Conservation (phyloP, 208 protist genomes). For the Herpetomonas tarakana region DNA sequence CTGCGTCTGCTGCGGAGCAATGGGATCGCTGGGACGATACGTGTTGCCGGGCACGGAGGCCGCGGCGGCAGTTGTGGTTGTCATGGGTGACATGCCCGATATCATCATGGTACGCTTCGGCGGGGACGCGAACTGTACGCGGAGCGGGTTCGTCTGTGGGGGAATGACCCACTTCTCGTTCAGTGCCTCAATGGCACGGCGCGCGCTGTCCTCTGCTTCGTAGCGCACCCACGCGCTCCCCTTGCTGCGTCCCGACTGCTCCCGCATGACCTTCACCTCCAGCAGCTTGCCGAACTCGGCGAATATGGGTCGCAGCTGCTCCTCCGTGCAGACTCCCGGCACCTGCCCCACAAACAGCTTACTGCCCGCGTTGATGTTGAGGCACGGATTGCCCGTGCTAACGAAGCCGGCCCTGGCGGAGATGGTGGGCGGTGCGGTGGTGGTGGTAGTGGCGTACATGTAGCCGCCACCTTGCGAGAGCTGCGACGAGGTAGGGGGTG, state of each 20-base stretch:
- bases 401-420: conserved; percentile 6
- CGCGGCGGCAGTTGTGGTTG: neutral
- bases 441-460: conserved; percentile 12
- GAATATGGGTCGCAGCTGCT: conserved; percentile 75
- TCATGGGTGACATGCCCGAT: conserved; percentile 15
- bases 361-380: conserved; percentile 49
- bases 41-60: conserved; percentile 24
- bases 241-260: conserved; percentile 66
- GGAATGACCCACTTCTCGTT: conserved; percentile 78
- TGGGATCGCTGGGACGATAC: no score
- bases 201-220: conserved; percentile 49
- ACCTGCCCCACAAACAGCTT: conserved; percentile 90
- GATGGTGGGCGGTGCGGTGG: conserved; percentile 7
- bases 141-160: conserved; percentile 82
- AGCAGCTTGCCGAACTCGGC: conserved; percentile 58
- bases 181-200: conserved; percentile 62
- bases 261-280: conserved; percentile 86
- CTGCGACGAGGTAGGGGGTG: conserved; percentile 4
- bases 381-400: conserved; percentile 15
- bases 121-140: conserved; percentile 69
- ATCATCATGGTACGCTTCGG: conserved; percentile 23
- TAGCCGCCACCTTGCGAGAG: conserved; percentile 5
- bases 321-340: conserved; percentile 79
- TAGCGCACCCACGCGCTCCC: conserved; percentile 86
- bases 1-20: no score